Percentiles rank a stretch among this genome's conserved stretches.
Conservation (phyloP, 164 flowering plant species). For the Sextonia rubra region DNA sequence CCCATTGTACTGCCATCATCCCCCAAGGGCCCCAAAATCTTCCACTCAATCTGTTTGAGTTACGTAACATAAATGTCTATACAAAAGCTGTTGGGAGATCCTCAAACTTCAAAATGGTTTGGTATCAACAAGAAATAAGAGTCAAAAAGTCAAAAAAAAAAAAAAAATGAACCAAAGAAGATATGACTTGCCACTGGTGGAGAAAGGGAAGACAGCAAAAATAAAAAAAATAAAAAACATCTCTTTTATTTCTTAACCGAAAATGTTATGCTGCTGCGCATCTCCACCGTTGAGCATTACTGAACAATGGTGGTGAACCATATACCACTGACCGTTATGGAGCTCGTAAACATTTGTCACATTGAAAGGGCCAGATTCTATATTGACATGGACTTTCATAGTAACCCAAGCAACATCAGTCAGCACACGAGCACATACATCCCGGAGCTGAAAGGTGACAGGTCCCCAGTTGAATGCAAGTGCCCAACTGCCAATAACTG, state of each 20-base stretch:
- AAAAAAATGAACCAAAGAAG: neutral
- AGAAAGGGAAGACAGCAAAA: neutral
- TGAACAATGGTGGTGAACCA: slow-evolving; percentile 97
- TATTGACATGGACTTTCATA: slow-evolving; percentile 64
- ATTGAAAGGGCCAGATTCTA: slow-evolving; percentile 55
- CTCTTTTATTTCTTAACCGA: slow-evolving; percentile 10
- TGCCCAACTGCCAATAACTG: slow-evolving; percentile 82
- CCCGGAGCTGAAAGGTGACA: slow-evolving; percentile 61
- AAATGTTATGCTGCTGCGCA: slow-evolving; percentile 42
- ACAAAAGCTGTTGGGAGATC: neutral
- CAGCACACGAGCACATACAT: slow-evolving; percentile 69
- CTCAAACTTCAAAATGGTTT: neutral
- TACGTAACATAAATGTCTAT: neutral
- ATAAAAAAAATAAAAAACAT: too few relatives aligned
- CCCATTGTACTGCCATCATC: neutral
- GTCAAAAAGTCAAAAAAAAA: too few relatives aligned
- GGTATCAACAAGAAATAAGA: neutral
- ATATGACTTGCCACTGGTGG: neutral
- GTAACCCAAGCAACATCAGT: slow-evolving; percentile 96
- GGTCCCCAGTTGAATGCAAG: slow-evolving; percentile 65
- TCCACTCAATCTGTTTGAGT: neutral
- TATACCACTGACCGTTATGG: slow-evolving; percentile 71
- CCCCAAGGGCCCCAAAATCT: neutral
- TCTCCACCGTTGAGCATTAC: slow-evolving; percentile 46
- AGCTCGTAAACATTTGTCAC: slow-evolving; percentile 82